Evolutionary conservation across 192 early-diverging fungal species (phyloP).

Genomic region (Kappamyces sp.): DNA sequence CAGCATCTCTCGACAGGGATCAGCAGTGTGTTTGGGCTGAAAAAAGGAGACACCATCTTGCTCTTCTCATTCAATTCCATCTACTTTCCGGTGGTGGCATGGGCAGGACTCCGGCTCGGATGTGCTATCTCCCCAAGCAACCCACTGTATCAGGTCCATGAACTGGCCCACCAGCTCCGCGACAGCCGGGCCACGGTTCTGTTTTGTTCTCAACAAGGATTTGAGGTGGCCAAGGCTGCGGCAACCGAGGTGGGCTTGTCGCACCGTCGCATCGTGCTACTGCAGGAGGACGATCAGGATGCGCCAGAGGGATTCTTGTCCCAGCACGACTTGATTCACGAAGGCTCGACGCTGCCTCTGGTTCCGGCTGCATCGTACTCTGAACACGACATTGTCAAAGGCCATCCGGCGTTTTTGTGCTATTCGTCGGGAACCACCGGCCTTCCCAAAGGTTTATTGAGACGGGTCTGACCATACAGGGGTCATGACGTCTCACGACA

Average conservation of each 20-base stretch:
- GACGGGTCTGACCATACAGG: conserved; percentile 25
- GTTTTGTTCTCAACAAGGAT: conserved; percentile 39
- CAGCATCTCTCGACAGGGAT: conserved; percentile 47
- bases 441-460: conserved; percentile 48
- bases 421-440: conserved; percentile 72
- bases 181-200: conserved; percentile 62
- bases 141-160: conserved; percentile 72
- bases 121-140: conserved; percentile 68
- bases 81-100: conserved; percentile 52
- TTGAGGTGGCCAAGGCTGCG: conserved; percentile 24
- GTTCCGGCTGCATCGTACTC: conserved; percentile 19
- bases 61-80: conserved; percentile 67
- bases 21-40: conserved; percentile 42
- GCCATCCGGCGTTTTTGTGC: conserved; percentile 54
- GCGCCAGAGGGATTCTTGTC: conserved; percentile 8
- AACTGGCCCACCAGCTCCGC: conserved; percentile 70
- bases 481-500: conserved; percentile 71
- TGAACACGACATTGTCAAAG: conserved; percentile 29
- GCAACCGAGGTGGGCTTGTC: conserved; percentile 20
- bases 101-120: conserved; percentile 60
- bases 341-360: not conserved
- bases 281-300: not conserved
- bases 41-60: conserved; percentile 64
- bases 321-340: conserved; percentile 22
- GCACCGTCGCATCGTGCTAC: conserved; percentile 23